Conservation (phyloP, 148 eudicot species). For the Euryodendron excelsum region DNA sequence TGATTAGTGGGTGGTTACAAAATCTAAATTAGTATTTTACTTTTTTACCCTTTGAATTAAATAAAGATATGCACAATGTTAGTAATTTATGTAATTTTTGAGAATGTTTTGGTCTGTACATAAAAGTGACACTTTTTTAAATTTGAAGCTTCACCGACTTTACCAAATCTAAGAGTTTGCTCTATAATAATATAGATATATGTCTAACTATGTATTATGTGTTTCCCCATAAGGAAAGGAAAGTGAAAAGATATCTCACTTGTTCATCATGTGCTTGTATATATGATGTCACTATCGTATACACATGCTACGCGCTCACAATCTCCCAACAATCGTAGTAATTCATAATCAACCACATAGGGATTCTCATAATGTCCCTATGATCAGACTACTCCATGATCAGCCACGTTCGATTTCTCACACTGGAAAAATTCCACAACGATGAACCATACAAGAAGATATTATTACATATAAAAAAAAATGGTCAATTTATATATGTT, state of each 20-base stretch:
- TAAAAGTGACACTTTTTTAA: too few relatives aligned
- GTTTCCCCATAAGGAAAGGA: slow-evolving; percentile 20
- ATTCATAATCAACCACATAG: slow-evolving; percentile 12
- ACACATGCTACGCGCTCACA: slow-evolving; percentile 22
- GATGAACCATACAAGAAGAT: not conserved
- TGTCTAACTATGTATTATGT: too few relatives aligned
- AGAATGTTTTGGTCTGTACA: too few relatives aligned
- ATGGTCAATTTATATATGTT: not conserved
- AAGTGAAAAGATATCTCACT: slow-evolving; percentile 15
- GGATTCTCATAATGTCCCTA: not conserved
- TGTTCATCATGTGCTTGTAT: not conserved
- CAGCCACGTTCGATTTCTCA: slow-evolving; percentile 5
- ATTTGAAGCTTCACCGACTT: too few relatives aligned
- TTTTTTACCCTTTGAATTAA: too few relatives aligned
- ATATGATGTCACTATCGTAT: slow-evolving; percentile 10
- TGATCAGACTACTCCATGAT: not conserved
- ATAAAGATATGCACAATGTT: too few relatives aligned
- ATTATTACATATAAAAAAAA: too few relatives aligned
- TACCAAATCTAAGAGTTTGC: too few relatives aligned
- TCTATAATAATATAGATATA: too few relatives aligned
- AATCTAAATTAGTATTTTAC: too few relatives aligned
- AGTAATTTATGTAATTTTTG: too few relatives aligned
- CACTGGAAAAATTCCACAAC: not conserved
- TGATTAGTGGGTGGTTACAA: too few relatives aligned
- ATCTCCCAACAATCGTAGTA: slow-evolving; percentile 15